A percentile compares a stretch with the other conserved stretches of the same genome.
Conservation (phyloP, 2,329 filamentous ascomycete genomes). For the Penicillium psychrosexuale region DNA sequence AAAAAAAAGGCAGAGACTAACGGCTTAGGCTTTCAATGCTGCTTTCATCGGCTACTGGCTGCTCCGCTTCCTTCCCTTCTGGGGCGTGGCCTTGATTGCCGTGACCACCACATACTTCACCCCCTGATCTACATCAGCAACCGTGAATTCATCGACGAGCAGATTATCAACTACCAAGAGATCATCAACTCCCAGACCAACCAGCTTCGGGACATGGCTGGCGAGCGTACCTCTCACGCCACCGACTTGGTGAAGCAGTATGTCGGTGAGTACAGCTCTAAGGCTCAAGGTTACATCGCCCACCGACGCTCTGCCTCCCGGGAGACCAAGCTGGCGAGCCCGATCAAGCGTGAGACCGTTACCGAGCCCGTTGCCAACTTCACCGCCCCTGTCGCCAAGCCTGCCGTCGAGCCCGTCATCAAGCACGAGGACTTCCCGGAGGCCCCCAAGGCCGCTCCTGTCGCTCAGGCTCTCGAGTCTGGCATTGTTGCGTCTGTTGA, state of each 20-base stretch:
- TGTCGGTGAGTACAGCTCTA: constrained; percentile 58
- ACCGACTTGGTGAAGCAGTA: constrained; percentile 58
- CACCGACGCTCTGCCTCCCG: constrained; percentile 35
- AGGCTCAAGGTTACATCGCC: constrained; percentile 57
- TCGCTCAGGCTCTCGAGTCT: constrained; percentile 24
- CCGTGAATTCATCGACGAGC: constrained; percentile 61
- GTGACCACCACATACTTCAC: constrained; percentile 57
- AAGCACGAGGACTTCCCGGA: constrained; percentile 52
- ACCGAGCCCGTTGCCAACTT: constrained; percentile 9
- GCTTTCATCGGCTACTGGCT: constrained; percentile 61
- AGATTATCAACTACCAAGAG: constrained; percentile 54
- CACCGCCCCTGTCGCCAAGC: constrained; percentile 38
- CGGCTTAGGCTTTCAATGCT: constrained; percentile 55
- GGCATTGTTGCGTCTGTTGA: constrained; percentile 21
- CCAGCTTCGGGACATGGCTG: constrained; percentile 59
- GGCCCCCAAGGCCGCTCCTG: constrained; percentile 42
- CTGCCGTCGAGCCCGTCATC: constrained; percentile 39
- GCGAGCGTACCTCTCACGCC: constrained; percentile 58
- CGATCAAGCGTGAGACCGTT: constrained; percentile 9
- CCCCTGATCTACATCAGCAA: constrained; percentile 63
- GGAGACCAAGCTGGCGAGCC: constrained; percentile 28
- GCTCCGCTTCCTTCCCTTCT: constrained; percentile 64
- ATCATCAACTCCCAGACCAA: constrained; percentile 57
- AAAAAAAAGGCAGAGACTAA: constrained; percentile 3
- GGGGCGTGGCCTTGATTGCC: constrained; percentile 59